Base-by-base conservation (phyloP, 2,329 filamentous ascomycete genomes). In the Trichophaea hybrida region DNA sequence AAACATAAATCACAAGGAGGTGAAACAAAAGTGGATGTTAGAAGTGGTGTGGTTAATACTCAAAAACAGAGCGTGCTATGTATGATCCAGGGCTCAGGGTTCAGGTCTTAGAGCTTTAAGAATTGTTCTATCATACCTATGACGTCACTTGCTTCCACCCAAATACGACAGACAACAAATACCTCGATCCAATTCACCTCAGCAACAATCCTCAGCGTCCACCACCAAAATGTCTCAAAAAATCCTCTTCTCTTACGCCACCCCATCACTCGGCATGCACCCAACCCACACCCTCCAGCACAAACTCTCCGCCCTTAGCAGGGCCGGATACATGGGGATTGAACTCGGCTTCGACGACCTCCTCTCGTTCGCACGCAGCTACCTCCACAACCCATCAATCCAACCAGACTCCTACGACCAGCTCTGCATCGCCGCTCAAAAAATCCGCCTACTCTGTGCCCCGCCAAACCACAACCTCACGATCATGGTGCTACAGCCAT, bases 321-420 rank as follows among this genome's bases (percentile, higher is more conserved):
- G 74, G 1, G 81, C 80, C 1, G 83, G 82, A 1, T 88, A 88
- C 70, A 73, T 76, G 8, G 84, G 77, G 12, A 82, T 90, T 60
- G 86, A 90, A 71, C 78, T 90, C 6, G 82, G 82, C 0, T 86
- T 89, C 73, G 83, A 84, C 0, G 85, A 90, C 65, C 79, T 91
- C 1, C 70, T 84, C 8, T 72, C 77, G 5, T 86, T 85, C 65
- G 83, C 80, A 3, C 74, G 73, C 3, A 71, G 76, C 2, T 70
- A 80, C 3, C 73, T 77, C 12, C 72, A 75, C 35, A 72, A 75
- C 13, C 43, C 60, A 32, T 71, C 79, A 3, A 74, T 85, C 7
- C 72, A 73, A 1, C 10, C 53, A 5, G 37, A 31, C 34, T 53
- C 50, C 10, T 53, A 37, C 32, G 73, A 78, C 0, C 71, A 76